These are phyloP conservation scores for Adansonia rubrostipa DNA, from an alignment of 441 rosid genomes.

Conservation along the genomic window DNA sequence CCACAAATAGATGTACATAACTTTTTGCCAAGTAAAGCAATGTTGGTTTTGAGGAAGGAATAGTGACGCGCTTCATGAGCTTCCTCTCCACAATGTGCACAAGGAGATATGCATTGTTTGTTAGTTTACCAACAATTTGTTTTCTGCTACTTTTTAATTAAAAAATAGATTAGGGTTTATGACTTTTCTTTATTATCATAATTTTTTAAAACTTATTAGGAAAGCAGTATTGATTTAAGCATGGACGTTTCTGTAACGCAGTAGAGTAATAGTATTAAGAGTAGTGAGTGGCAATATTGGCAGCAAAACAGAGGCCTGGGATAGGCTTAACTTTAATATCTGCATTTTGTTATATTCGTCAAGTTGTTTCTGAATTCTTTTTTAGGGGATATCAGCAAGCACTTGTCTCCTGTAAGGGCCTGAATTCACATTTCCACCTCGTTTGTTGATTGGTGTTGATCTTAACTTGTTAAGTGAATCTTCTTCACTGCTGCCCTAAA, in stretches of 20 bases:
- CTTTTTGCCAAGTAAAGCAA: conserved; percentile 22
- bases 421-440: neutral
- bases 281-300: too few relatives aligned
- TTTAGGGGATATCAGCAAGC: neutral
- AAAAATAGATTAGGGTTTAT: too few relatives aligned
- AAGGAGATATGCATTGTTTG: conserved; percentile 13
- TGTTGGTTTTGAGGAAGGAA: neutral
- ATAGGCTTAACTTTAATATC: neutral
- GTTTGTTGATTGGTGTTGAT: too few relatives aligned
- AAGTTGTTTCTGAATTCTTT: neutral
- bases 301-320: too few relatives aligned
- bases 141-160: neutral
- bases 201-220: too few relatives aligned
- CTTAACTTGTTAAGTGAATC: too few relatives aligned
- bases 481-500: too few relatives aligned
- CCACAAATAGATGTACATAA: conserved; percentile 44
- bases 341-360: neutral
- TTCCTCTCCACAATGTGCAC: neutral
- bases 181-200: too few relatives aligned
- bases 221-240: too few relatives aligned
- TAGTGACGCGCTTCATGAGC: neutral
- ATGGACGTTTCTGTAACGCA: too few relatives aligned
- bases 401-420: neutral
- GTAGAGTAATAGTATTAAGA: too few relatives aligned
- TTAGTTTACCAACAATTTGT: neutral